Percentiles rank a stretch among this genome's conserved stretches.
These are phyloP conservation scores for Citrullus amarus DNA, from an alignment of 306 rosid species.

Conservation along the genomic window DNA sequence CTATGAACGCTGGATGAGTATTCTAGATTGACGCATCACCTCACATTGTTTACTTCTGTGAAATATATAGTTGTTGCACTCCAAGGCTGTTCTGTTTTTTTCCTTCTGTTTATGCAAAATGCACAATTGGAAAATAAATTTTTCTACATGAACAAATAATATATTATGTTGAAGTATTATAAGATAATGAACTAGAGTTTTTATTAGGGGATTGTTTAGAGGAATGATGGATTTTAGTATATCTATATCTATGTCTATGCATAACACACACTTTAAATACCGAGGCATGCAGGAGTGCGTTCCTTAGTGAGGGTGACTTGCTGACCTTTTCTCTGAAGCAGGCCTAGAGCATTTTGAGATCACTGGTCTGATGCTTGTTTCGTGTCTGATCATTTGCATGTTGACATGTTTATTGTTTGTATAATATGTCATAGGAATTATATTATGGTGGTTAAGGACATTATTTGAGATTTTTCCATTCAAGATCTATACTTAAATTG, in stretches of 20 bases:
- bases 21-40: conserved; percentile 8
- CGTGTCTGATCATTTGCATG: background rate
- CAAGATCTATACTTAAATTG: too few species aligned
- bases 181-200: background rate
- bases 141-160: background rate
- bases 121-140: background rate
- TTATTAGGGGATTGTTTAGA: background rate
- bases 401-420: background rate
- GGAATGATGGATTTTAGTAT: background rate
- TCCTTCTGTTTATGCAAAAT: background rate
- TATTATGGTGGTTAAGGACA: background rate
- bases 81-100: background rate
- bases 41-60: background rate
- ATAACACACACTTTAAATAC: too few species aligned
- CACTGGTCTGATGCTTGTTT: background rate
- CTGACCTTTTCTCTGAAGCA: background rate
- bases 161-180: background rate
- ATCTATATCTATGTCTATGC: too few species aligned
- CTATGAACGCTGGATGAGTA: background rate
- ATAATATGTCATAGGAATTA: background rate
- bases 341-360: background rate
- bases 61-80: background rate
- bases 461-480: background rate
- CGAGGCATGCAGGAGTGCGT: background rate
- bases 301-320: background rate